Evolutionary conservation across 495 filamentous ascomycete genomes (phyloP).

Genomic region (Penicillium nucicola): DNA sequence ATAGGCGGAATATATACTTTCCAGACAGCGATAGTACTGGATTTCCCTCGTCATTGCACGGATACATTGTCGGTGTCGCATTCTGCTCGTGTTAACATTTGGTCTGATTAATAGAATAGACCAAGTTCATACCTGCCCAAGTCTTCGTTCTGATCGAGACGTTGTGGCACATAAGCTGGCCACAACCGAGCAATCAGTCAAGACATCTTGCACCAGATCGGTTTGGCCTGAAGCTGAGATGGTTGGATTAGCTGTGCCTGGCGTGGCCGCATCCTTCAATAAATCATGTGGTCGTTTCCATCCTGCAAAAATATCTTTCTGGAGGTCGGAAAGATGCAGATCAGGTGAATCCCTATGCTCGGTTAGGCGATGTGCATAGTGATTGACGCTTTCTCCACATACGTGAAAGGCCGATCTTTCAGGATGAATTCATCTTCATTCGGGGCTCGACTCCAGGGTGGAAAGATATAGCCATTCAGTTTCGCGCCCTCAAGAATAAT

Average conservation of each 20-base stretch:
- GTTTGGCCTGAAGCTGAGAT: constrained; percentile 55
- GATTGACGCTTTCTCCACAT: constrained; percentile 21
- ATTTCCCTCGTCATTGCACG: constrained; percentile 57
- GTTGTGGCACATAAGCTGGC: constrained; percentile 87
- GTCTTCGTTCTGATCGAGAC: constrained; percentile 59
- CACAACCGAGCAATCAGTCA: constrained; percentile 95
- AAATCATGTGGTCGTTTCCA: constrained; percentile 76
- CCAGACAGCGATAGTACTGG: constrained; percentile 66
- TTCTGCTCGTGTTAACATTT: constrained; percentile 48
- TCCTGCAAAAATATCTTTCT: constrained; percentile 66
- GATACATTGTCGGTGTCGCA: constrained; percentile 67
- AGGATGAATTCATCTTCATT: constrained; percentile 46
- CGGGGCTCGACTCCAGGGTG: constrained; percentile 71
- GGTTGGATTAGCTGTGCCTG: constrained; percentile 24
- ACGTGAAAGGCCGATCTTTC: constrained; percentile 47
- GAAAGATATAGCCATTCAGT: constrained; percentile 76
- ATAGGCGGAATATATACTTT: constrained; percentile 86
- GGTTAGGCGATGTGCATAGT: constrained; percentile 21
- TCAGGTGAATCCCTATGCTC: constrained; percentile 61
- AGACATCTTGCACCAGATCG: constrained; percentile 90
- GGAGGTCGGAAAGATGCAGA: constrained; percentile 66
- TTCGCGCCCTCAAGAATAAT: constrained; percentile 74
- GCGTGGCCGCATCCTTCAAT: constrained; percentile 15
- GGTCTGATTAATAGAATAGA: not conserved
- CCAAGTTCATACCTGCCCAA: constrained; percentile 47